A percentile compares a stretch with the other conserved stretches of the same genome.
These are phyloP conservation scores for Yarrowia divulgata DNA, from an alignment of 805 yeast genomes.

Conservation along the genomic window DNA sequence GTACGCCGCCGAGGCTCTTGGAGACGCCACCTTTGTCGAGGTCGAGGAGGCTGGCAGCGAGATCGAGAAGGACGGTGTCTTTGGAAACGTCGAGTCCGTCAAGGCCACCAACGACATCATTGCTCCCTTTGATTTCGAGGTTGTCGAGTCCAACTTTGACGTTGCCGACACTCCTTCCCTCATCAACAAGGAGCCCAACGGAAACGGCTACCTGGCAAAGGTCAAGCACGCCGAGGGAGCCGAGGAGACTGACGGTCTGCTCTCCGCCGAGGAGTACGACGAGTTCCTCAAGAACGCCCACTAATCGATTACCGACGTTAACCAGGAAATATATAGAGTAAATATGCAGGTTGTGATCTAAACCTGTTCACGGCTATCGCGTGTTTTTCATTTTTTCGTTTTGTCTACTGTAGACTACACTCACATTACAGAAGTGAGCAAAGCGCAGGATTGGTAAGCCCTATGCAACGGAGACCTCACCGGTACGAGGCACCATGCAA, in stretches of 20 bases:
- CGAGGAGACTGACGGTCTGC: slow-evolving; percentile 46
- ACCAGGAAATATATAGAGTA: slow-evolving; percentile 8
- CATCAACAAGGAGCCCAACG: slow-evolving; percentile 89
- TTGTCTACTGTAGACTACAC: no score
- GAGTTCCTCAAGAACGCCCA: slow-evolving; percentile 45
- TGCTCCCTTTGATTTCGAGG: slow-evolving; percentile 81
- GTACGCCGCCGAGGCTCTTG: slow-evolving; percentile 95
- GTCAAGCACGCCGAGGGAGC: slow-evolving; percentile 60
- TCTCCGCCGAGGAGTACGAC: slow-evolving; percentile 50
- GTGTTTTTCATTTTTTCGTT: not conserved
- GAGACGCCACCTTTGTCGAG: slow-evolving; percentile 95
- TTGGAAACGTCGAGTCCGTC: slow-evolving; percentile 94
- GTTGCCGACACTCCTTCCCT: slow-evolving; percentile 76
- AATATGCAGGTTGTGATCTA: slow-evolving; percentile 6
- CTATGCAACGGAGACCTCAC: not conserved
- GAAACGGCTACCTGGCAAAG: slow-evolving; percentile 92
- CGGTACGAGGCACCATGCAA: slow-evolving; percentile 21
- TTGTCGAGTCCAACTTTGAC: slow-evolving; percentile 71
- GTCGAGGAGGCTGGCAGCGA: slow-evolving; percentile 75
- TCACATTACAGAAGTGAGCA: slow-evolving; percentile 5
- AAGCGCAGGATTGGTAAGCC: slow-evolving; percentile 23
- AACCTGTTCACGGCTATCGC: not conserved
- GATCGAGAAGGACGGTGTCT: slow-evolving; percentile 74
- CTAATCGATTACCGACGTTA: not conserved
- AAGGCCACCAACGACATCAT: slow-evolving; percentile 94